These are phyloP conservation scores for Lizonia empirigonia DNA, from an alignment of 2,329 filamentous ascomycete genomes.

Conservation along the genomic window DNA sequence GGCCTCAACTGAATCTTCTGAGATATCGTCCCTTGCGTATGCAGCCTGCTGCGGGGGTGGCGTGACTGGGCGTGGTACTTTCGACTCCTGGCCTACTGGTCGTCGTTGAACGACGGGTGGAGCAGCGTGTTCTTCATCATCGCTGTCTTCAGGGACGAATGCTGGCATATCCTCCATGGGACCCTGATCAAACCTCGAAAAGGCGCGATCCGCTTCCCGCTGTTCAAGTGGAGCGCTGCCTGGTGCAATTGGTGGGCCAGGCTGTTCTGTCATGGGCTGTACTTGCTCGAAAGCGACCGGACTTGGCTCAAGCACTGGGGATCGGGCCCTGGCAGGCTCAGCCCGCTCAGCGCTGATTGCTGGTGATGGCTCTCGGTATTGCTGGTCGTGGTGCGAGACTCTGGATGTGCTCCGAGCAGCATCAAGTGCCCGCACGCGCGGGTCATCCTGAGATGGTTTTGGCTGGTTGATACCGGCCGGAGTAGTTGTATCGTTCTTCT, in stretches of 20 bases:
- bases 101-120: conserved; percentile 35
- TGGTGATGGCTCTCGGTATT: conserved; percentile 35
- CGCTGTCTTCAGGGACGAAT: conserved; percentile 65
- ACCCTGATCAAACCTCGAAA: conserved; percentile 81
- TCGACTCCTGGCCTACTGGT: conserved; percentile 21
- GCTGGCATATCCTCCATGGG: conserved; percentile 86
- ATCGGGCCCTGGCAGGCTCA: conserved; percentile 26
- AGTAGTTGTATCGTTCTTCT: conserved; percentile 38
- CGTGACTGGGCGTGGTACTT: conserved; percentile 12
- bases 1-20: conserved; percentile 52
- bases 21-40: conserved; percentile 43
- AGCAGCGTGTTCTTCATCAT: conserved; percentile 30
- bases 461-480: conserved; percentile 19
- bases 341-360: conserved; percentile 27
- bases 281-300: conserved; percentile 10
- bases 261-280: conserved; percentile 29
- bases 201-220: conserved; percentile 64
- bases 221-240: conserved; percentile 65
- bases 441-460: conserved; percentile 24
- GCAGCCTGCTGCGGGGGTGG: conserved; percentile 26
- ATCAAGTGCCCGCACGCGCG: conserved; percentile 27
- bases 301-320: conserved; percentile 36
- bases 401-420: conserved; percentile 34
- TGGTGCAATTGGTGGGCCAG: conserved; percentile 60
- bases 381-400: conserved; percentile 29